These are phyloP conservation scores for Colletotrichum theobromicola DNA, from an alignment of 2,329 filamentous ascomycete genomes.

Conservation along the genomic window DNA sequence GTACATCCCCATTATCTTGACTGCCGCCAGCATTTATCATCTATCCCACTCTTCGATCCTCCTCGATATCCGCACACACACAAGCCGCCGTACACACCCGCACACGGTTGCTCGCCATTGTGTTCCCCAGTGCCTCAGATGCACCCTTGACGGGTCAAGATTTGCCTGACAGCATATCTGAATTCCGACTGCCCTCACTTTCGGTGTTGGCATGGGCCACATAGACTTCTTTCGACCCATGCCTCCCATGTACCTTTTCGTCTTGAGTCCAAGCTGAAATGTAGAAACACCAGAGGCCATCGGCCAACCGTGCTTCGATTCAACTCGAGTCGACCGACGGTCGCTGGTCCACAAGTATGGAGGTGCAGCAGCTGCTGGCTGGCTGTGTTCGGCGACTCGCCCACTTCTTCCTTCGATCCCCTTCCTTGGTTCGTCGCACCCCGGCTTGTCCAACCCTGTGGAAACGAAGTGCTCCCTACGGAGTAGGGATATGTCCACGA, in stretches of 20 bases:
- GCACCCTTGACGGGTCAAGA: background rate
- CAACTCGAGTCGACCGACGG: background rate
- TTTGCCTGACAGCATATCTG: background rate
- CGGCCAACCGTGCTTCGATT: background rate
- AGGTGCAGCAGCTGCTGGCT: background rate
- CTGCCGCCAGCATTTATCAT: background rate
- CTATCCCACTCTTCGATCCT: background rate
- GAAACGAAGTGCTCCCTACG: constrained; percentile 18
- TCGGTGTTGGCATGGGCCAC: background rate
- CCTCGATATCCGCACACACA: background rate
- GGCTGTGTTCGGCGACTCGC: constrained; percentile 3
- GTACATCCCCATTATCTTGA: background rate
- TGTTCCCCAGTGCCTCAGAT: background rate
- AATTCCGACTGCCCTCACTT: background rate
- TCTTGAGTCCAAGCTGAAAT: background rate
- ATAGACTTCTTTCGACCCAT: background rate
- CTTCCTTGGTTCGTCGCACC: constrained; percentile 19
- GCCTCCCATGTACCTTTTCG: background rate
- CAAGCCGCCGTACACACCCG: background rate
- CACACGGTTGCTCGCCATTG: background rate
- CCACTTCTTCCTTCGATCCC: constrained; percentile 21
- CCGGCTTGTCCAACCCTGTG: constrained; percentile 19
- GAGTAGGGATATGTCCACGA: constrained; percentile 19
- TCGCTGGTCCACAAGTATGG: background rate
- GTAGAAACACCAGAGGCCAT: background rate